These are phyloP conservation scores for Cupressus sempervirens DNA, from an alignment of 75 land plant species.

Conservation along the genomic window DNA sequence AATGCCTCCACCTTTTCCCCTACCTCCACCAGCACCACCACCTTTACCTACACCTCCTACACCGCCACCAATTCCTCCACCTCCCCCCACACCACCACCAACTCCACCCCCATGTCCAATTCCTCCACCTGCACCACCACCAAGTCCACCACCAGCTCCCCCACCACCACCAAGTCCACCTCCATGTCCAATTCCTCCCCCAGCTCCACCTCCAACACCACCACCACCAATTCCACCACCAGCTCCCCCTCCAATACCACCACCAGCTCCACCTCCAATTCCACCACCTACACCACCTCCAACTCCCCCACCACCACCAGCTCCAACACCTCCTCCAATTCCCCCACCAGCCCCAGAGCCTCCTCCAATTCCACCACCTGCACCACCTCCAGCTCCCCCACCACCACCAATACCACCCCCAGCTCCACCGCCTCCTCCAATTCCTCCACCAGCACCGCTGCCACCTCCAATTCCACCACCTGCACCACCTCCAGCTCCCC, in stretches of 20 bases:
- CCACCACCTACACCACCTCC: neutral
- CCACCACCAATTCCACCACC: neutral
- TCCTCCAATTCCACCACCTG: neutral
- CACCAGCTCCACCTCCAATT: neutral
- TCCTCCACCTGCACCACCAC: neutral
- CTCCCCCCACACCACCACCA: neutral
- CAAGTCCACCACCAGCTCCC: neutral
- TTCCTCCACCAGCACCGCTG: neutral
- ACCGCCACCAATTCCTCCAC: no score
- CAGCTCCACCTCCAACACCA: neutral
- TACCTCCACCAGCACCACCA: no score
- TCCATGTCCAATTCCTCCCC: no score
- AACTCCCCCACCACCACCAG: neutral
- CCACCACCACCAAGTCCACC: no score
- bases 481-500: no score
- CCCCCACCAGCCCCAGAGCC: neutral
- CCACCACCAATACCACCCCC: no score
- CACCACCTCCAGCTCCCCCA: neutral
- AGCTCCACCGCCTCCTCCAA: no score
- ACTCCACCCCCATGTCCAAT: neutral
- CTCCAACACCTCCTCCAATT: neutral
- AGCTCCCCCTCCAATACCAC: neutral
- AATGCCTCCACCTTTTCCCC: no score
- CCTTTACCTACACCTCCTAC: no score
- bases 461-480: neutral